Evolutionary conservation across 139 green algal species (phyloP).

Genomic region (Chlamydomonas schloesseri): DNA sequence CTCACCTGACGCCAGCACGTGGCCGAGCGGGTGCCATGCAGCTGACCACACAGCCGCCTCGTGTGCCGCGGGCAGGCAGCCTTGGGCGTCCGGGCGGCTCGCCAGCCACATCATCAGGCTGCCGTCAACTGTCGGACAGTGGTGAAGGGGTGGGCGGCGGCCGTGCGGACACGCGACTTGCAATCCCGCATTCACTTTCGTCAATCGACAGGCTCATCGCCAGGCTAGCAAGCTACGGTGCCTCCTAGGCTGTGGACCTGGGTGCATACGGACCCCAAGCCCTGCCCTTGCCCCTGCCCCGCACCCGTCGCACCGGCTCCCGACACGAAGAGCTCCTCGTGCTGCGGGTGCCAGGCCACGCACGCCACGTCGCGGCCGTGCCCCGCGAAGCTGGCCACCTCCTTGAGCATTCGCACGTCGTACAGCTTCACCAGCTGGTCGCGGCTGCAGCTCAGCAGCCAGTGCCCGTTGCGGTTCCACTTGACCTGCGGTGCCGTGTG

Average conservation of each 20-base stretch:
- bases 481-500: conserved; percentile 63
- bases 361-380: conserved; percentile 86
- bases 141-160: background rate
- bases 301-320: conserved; percentile 26
- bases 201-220: too few species aligned
- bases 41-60: conserved; percentile 60
- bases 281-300: too few species aligned
- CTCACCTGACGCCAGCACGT: conserved; percentile 82
- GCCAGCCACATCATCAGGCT: conserved; percentile 85
- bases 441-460: conserved; percentile 81
- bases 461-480: conserved; percentile 93
- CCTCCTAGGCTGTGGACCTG: too few species aligned
- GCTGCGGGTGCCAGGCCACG: conserved; percentile 87
- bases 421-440: conserved; percentile 88
- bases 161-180: too few species aligned
- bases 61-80: conserved; percentile 36
- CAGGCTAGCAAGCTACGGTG: too few species aligned
- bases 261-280: too few species aligned
- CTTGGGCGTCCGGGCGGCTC: conserved; percentile 61
- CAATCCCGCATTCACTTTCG: too few species aligned
- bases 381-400: conserved; percentile 80
- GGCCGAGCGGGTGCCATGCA: conserved; percentile 89
- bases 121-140: conserved; percentile 75
- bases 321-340: conserved; percentile 88
- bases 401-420: conserved; percentile 77